Evolutionary conservation across 306 rosid genomes (phyloP).

Genomic region (Boehmeria nivea): DNA sequence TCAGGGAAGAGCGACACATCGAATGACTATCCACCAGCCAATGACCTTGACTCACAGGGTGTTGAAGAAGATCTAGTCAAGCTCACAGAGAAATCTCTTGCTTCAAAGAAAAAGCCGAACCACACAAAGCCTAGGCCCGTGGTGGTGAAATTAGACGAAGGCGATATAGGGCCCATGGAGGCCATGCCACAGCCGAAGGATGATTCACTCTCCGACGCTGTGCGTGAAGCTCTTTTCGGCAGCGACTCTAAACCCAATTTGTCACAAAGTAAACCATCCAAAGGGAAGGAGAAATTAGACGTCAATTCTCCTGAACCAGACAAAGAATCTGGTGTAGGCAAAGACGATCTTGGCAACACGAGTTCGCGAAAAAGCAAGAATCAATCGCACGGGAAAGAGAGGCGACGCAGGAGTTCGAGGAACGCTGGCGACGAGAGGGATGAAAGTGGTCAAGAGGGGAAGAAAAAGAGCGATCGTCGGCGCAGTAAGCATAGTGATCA

Average conservation of each 20-base stretch:
- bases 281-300: slow-evolving; percentile 59
- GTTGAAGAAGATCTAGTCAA: slow-evolving; percentile 61
- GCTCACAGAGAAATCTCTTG: slow-evolving; percentile 67
- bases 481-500: slow-evolving; percentile 56
- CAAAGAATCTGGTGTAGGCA: slow-evolving; percentile 52
- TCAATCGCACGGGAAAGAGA: slow-evolving; percentile 45
- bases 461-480: slow-evolving; percentile 54
- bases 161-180: slow-evolving; percentile 42
- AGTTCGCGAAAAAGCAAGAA: slow-evolving; percentile 51
- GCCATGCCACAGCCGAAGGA: slow-evolving; percentile 44
- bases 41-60: slow-evolving; percentile 44
- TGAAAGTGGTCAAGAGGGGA: slow-evolving; percentile 43
- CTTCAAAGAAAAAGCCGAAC: slow-evolving; percentile 61
- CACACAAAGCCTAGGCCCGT: slow-evolving; percentile 78
- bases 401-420: slow-evolving; percentile 47
- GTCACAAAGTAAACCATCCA: slow-evolving; percentile 34
- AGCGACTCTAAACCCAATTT: slow-evolving; percentile 35
- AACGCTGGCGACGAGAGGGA: slow-evolving; percentile 46
- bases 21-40: slow-evolving; percentile 76
- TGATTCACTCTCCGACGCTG: slow-evolving; percentile 64
- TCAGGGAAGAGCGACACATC: slow-evolving; percentile 55
- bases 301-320: slow-evolving; percentile 38
- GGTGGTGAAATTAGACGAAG: slow-evolving; percentile 84
- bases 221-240: slow-evolving; percentile 60
- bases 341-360: slow-evolving; percentile 36